Percentiles rank a stretch among this genome's conserved stretches.
These are phyloP conservation scores for Datura wrightii DNA, from an alignment of 257 asterid species.

Conservation along the genomic window DNA sequence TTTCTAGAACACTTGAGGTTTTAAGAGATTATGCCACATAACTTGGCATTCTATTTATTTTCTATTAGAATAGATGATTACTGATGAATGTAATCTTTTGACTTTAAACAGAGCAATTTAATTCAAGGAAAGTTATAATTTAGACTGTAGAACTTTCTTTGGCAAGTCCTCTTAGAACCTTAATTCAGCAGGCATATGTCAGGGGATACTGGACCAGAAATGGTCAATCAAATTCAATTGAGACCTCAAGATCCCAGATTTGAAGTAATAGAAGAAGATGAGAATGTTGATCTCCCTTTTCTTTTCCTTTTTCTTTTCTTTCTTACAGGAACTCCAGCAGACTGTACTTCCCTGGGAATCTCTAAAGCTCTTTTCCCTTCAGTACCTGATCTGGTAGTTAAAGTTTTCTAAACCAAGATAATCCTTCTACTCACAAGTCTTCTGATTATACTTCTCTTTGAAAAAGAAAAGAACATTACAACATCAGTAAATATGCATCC, in stretches of 20 bases:
- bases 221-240: neutral
- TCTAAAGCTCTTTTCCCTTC: constrained; percentile 71
- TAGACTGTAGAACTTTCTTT: neutral
- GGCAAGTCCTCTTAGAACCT: neutral
- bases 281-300: neutral
- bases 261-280: constrained; percentile 11
- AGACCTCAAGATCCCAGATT: neutral
- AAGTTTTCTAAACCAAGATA: constrained; percentile 17
- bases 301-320: constrained; percentile 22
- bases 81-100: neutral
- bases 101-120: neutral
- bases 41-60: neutral
- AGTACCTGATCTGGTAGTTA: constrained; percentile 79
- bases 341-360: constrained; percentile 83
- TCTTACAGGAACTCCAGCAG: constrained; percentile 82
- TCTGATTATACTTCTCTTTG: neutral
- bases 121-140: neutral
- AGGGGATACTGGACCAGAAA: neutral
- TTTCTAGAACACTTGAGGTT: neutral
- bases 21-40: constrained; percentile 7
- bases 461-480: neutral
- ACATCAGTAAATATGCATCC: neutral
- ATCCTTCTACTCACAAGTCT: neutral
- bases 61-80: neutral
- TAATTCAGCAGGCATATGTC: neutral